These are phyloP conservation scores for Suhomyces guaymorum DNA, from an alignment of 1,139 yeast species.

Conservation along the genomic window DNA sequence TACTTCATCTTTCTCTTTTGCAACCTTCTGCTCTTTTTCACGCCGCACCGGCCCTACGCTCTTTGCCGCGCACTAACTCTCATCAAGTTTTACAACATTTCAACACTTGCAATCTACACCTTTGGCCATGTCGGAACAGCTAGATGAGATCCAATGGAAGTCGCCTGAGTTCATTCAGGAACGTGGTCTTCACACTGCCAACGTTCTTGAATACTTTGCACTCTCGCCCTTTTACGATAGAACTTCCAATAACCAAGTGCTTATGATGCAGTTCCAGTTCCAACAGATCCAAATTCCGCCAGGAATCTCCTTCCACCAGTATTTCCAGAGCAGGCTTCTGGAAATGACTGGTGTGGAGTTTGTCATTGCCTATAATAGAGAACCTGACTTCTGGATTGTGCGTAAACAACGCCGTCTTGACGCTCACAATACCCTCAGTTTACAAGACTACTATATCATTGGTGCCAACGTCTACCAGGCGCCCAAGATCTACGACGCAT, in stretches of 20 bases:
- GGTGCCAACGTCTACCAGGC: slow-evolving; percentile 95
- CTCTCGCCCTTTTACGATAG: slow-evolving; percentile 95
- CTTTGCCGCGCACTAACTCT: background rate
- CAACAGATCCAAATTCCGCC: slow-evolving; percentile 53
- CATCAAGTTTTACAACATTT: background rate
- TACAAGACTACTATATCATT: slow-evolving; percentile 78
- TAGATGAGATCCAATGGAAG: slow-evolving; percentile 95
- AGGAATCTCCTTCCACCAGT: slow-evolving; percentile 29
- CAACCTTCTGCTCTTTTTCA: no score
- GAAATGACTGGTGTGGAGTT: slow-evolving; percentile 89
- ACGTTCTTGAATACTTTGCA: slow-evolving; percentile 88
- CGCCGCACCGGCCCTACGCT: background rate
- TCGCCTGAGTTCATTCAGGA: slow-evolving; percentile 96
- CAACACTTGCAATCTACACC: background rate
- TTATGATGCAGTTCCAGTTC: slow-evolving; percentile 94
- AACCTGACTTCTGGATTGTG: slow-evolving; percentile 91
- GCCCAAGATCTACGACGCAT: slow-evolving; percentile 53
- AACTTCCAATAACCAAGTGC: slow-evolving; percentile 88
- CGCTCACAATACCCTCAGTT: slow-evolving; percentile 50
- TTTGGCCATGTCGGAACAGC: slow-evolving; percentile 28
- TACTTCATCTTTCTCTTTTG: no score
- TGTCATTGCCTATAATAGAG: slow-evolving; percentile 69
- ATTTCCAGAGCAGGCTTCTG: slow-evolving; percentile 55
- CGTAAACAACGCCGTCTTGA: slow-evolving; percentile 72
- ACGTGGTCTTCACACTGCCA: slow-evolving; percentile 81